Percentiles rank a stretch among this genome's conserved stretches.
phyloP scores from a whole-genome alignment of 805 yeast genomes.

The Spathaspora girioi region DNA sequence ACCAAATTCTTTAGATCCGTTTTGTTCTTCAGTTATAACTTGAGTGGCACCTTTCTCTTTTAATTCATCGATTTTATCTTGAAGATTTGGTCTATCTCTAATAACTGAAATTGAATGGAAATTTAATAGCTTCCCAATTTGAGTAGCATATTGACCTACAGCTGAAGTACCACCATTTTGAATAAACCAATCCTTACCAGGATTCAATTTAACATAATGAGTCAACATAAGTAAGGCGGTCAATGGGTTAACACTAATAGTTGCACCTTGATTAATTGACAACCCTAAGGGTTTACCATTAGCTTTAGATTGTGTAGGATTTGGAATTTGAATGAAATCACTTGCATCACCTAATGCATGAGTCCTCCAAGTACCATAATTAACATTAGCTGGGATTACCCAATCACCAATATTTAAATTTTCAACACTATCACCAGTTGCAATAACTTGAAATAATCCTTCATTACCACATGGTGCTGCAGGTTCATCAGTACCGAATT shows the following conservation, averaged over 20 bases:
- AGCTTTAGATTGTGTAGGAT: constrained; percentile 43
- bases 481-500: constrained; percentile 54
- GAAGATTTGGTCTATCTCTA: constrained; percentile 78
- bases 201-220: constrained; percentile 54
- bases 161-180: constrained; percentile 97
- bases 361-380: constrained; percentile 90
- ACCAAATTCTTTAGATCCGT: constrained; percentile 63
- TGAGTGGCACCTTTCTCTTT: constrained; percentile 72
- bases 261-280: constrained; percentile 66
- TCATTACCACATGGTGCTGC: constrained; percentile 92
- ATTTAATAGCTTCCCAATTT: constrained; percentile 76
- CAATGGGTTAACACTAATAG: constrained; percentile 86
- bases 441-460: constrained; percentile 82
- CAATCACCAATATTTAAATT: constrained; percentile 70
- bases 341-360: constrained; percentile 51
- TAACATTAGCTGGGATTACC: constrained; percentile 74
- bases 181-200: constrained; percentile 81
- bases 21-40: constrained; percentile 87
- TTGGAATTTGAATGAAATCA: constrained; percentile 57
- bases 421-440: constrained; percentile 54
- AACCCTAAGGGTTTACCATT: constrained; percentile 29
- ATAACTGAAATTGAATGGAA: constrained; percentile 82
- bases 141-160: constrained; percentile 89
- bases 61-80: constrained; percentile 52
- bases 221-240: constrained; percentile 89